Evolutionary conservation across 2,329 filamentous ascomycete species (phyloP), one percentile per base, ranked within the genome.

Genomic region (Xylaria sp.): DNA sequence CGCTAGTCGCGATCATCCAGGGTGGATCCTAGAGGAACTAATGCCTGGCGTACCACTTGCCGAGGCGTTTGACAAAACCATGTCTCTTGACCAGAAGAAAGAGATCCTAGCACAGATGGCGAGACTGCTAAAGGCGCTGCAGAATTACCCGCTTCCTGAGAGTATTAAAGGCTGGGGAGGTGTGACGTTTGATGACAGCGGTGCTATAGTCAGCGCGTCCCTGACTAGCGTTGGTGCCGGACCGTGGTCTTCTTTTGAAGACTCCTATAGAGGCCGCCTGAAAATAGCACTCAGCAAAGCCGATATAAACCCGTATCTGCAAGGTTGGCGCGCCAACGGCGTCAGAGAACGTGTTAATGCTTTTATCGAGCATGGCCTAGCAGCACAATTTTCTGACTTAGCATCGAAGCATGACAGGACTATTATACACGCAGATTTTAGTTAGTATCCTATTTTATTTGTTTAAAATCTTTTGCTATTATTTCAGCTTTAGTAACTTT

Each of bases 121-220:
- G 5, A 12, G 5, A 1, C 21, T 66, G 16, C 59, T 66, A 13
- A 66, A 66, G 35, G 59, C n/a, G 12, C 32, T 62, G 10, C 58
- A 63, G 13, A 51, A 62, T 16, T 62, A 58, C 25, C 29, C 25
- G 23, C 64, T 66, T 37, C 64, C 64, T 1, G 53, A 12, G 5
- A 66, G 64, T n/a, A 50, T 66, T 29, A 66, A 13, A 12, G 59
- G 64, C 8, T 63, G 42, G 51, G 59, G 64, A 59, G 64, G 64
- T 21, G 64, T 63, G 18, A 66, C 64, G 21, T 66, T 63, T 59
- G 64, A 58, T 54, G 42, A 29, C 6, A 12, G 3, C 44, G 64
- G 59, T 23, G n/a, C 29, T 8, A 63, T 66, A 13, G 53, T 62
- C 3, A 63, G 64, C 37, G 59, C 64, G 18, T 3, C 59, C 6